Conservation (phyloP, 1,139 yeast genomes). For the Schizosaccharomyces versatilis region DNA sequence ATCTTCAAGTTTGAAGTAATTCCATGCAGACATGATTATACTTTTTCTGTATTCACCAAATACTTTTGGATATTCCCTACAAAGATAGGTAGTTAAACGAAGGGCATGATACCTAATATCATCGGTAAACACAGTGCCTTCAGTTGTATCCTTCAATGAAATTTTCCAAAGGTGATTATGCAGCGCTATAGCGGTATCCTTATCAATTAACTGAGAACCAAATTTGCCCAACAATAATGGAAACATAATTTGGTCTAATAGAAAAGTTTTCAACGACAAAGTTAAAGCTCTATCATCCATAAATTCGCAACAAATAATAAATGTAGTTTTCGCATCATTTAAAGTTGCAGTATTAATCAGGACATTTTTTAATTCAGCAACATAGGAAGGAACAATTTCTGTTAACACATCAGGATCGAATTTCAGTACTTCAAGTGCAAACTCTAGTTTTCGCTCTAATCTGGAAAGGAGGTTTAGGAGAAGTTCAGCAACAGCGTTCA, state of each 20-base stretch:
- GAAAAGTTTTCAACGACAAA: not conserved
- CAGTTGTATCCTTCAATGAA: slow-evolving; percentile 23
- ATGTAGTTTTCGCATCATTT: not conserved
- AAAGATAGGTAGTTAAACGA: slow-evolving; percentile 57
- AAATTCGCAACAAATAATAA: not conserved
- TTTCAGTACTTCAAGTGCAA: not conserved
- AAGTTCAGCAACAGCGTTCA: not conserved
- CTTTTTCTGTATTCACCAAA: slow-evolving; percentile 57
- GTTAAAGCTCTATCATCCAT: not conserved
- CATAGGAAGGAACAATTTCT: not conserved
- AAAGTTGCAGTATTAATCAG: not conserved
- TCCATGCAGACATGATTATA: slow-evolving; percentile 86
- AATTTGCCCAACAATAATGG: not conserved
- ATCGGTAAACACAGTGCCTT: slow-evolving; percentile 43
- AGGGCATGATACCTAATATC: slow-evolving; percentile 63
- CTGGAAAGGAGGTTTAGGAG: not conserved
- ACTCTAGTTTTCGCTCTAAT: not conserved
- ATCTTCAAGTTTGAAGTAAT: slow-evolving; percentile 73
- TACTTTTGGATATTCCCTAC: slow-evolving; percentile 42
- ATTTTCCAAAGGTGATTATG: slow-evolving; percentile 45
- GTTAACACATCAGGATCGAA: not conserved
- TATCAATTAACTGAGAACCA: slow-evolving; percentile 10
- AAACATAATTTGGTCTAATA: not conserved
- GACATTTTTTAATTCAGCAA: not conserved
- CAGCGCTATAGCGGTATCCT: slow-evolving; percentile 38